Evolutionary conservation across 2,329 filamentous ascomycete species (phyloP).

Genomic region (Didymella keratinophila): DNA sequence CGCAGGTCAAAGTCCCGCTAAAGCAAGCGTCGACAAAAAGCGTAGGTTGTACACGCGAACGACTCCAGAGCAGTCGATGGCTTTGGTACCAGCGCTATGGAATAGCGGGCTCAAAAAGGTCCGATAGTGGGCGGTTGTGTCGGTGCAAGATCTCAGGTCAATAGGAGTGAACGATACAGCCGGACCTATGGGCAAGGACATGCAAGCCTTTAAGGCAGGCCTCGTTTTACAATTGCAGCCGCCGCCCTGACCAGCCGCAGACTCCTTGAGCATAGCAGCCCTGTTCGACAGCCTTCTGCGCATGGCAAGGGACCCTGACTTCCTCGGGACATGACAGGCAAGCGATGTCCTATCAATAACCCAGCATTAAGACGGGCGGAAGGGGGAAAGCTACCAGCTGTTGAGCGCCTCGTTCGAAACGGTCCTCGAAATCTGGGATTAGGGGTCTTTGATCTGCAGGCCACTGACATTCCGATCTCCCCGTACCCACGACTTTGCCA

Average conservation of each 20-base stretch:
- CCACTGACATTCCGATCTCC: constrained; percentile 8
- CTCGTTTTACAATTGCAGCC: constrained; percentile 14
- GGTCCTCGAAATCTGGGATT: constrained; percentile 7
- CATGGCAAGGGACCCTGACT: constrained; percentile 1
- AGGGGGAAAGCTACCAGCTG: constrained; percentile 13
- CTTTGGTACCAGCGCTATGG: constrained; percentile 3
- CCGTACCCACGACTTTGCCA: constrained; percentile 15
- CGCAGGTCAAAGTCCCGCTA: constrained; percentile 8
- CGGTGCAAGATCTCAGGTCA: constrained; percentile 13
- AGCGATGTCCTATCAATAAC: constrained; percentile 9
- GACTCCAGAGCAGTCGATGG: background rate
- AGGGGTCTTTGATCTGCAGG: constrained; percentile 16
- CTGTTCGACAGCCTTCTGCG: constrained; percentile 10
- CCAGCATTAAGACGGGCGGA: constrained; percentile 8
- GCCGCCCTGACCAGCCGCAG: constrained; percentile 12
- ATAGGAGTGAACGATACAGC: constrained; percentile 24
- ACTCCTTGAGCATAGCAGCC: constrained; percentile 7
- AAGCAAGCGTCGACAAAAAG: constrained; percentile 14
- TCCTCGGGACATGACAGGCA: background rate
- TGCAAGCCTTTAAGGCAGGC: constrained; percentile 24
- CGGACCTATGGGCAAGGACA: constrained; percentile 28
- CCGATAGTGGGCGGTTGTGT: constrained; percentile 4
- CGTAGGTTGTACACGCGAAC: constrained; percentile 15
- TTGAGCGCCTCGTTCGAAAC: constrained; percentile 14
- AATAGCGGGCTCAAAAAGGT: constrained; percentile 10